Evolutionary conservation across 805 yeast species (phyloP), one percentile per base, ranked within the genome.

Genomic region (Nematodospora valgi): DNA sequence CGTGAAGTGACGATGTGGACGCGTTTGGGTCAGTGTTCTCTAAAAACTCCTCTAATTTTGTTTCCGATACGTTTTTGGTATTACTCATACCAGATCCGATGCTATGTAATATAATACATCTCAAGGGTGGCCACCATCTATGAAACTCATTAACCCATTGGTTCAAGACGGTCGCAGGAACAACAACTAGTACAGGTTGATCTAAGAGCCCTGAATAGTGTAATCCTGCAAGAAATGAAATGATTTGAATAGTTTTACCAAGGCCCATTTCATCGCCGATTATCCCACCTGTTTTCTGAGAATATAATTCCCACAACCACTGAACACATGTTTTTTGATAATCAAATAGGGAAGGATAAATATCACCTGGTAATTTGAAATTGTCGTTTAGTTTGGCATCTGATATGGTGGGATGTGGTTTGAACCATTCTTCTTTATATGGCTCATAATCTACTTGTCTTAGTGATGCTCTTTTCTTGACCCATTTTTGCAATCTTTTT

Each of bases 71-170:
- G 12, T 54, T 46, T 14, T 40, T 36, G 18, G 28, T 39, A 14
- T 47, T 48, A 2, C 49, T 42, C 89, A 91, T 82, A 1, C 96
- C 98, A 1, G 87, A 66, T 0, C 98, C 98, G 31, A 88, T 93
- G 1, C 96, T 82, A 56, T 93, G 98, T 21, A 93, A 60, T 32
- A 93, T 86, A 4, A 86, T 78, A 4, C 88, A 78, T 41, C 98
- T 60, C 18, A 93, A 68, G 0, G 97, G 87, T 3, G 98, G 97
- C 98, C 98, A 93, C 98, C 98, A 93, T 32, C 82, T 75, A 48
- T 91, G 98, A 31, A 93, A 77, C 58, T 93, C 98, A 43, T 82
- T 82, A n/a, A 87, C 91, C 98, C 98, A 93, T 52, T 93, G 98
- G 41, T 79, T 83, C 71, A 93, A 65, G 0, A 93, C 97, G 0